Evolutionary conservation across 805 yeast genomes (phyloP), one percentile per base, ranked within the genome.

Genomic region (Saccharomycopsis amapae): DNA sequence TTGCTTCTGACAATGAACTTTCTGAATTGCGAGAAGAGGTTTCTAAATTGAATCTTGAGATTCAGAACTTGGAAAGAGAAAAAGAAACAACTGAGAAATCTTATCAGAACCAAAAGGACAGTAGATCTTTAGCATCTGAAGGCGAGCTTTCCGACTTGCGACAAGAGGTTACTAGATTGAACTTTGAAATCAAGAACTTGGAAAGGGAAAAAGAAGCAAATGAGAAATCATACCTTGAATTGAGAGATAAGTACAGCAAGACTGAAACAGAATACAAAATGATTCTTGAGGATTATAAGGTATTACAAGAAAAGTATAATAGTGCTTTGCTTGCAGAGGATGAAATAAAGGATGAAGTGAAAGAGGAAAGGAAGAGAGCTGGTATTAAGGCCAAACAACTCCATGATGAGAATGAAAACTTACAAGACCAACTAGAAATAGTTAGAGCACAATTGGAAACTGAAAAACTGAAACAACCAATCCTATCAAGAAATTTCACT

Each of bases 231-330:
- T 50, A 44, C 25, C 36, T 44, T 38, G 46, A 44, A 9, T 30
- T 45, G 5, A 40, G 45, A 23, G 40, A 24, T 13, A 28, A 45
- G 22, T 30, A 42, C 31, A 52, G 48, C 6, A 45, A 45, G 17
- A 28, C 22, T 20, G 44, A 45, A 5, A 40, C 28, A 5, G 54
- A 51, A 32, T 40, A 48, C 25, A 48, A 45, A 22, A 12, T 34
- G 13, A 39, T 51, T 31, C 20, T 51, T 17, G 52, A 51, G 9
- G 50, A 51, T 34, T 50, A 43, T 39, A 50, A 50, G 30, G 25
- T 36, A 2, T 34, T 50, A 9, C 53, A 50, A 37, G 53, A 48
- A 25, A 50, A 50, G 25, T 42, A 48, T 25, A 50, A 50, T 18
- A 17, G 37, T 34, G 41, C 41, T 15, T 31, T 48, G 15, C 36